Conservation (phyloP, 2,329 filamentous ascomycete genomes). For the Talaromyces sp. region DNA sequence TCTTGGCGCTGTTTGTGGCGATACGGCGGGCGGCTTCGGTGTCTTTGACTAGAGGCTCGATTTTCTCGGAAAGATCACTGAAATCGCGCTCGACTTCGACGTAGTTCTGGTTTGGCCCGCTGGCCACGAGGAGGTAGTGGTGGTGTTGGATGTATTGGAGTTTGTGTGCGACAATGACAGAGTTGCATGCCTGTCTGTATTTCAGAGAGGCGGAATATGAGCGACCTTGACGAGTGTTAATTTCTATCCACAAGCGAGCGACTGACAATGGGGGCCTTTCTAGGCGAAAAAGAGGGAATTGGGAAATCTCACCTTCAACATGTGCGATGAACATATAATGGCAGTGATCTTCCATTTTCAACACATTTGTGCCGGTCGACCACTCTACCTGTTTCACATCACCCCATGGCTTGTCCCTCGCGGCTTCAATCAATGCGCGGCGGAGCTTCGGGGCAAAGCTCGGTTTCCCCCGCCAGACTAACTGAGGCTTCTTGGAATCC, state of each 20-base stretch:
- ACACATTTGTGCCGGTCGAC: slow-evolving; percentile 44
- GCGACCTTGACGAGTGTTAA: slow-evolving; percentile 29
- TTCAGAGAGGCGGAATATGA: slow-evolving; percentile 55
- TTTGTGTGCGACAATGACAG: slow-evolving; percentile 52
- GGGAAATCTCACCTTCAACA: slow-evolving; percentile 48
- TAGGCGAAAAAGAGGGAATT: no score
- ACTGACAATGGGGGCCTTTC: no score
- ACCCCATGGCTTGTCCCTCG: slow-evolving; percentile 48
- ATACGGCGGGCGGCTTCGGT: slow-evolving; percentile 46
- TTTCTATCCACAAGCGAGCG: no score
- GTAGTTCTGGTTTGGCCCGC: slow-evolving; percentile 52
- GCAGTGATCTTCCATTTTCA: slow-evolving; percentile 57
- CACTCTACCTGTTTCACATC: slow-evolving; percentile 50
- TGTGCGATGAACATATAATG: slow-evolving; percentile 57
- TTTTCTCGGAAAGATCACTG: slow-evolving; percentile 53
- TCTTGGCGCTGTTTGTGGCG: slow-evolving; percentile 49
- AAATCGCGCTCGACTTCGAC: slow-evolving; percentile 56
- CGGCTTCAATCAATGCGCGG: slow-evolving; percentile 42
- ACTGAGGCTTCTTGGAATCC: slow-evolving; percentile 43
- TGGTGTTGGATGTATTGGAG: slow-evolving; percentile 54
- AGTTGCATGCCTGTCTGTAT: slow-evolving; percentile 53
- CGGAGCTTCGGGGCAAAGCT: slow-evolving; percentile 47
- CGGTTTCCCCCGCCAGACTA: slow-evolving; percentile 55
- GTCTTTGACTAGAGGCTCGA: slow-evolving; percentile 42
- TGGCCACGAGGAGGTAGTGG: slow-evolving; percentile 47